A percentile compares a stretch with the other conserved stretches of the same genome.
Conservation (phyloP, 495 filamentous ascomycete genomes). For the Chaetomium tenue region DNA sequence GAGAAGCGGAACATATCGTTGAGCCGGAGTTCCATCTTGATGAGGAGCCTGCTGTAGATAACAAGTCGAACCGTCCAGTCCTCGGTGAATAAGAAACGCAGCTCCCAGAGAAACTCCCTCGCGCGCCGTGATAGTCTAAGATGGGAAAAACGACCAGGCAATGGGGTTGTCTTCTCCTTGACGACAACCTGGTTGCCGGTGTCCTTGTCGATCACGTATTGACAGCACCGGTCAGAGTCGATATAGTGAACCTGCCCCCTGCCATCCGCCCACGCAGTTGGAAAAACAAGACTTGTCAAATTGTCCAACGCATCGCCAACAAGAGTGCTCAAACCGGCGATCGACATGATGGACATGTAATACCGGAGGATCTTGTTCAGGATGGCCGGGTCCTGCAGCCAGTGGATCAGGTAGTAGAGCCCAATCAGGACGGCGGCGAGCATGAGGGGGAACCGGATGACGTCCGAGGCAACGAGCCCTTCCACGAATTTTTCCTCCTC, state of each 20-base stretch:
- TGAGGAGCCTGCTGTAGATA: conserved; percentile 39
- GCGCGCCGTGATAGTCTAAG: conserved; percentile 29
- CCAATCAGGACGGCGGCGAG: conserved; percentile 70
- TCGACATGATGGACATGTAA: conserved; percentile 79
- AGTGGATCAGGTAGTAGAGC: conserved; percentile 87
- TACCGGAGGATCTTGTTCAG: conserved; percentile 80
- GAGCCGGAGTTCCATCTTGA: conserved; percentile 39
- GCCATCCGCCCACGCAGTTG: conserved; percentile 54
- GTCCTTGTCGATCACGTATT: conserved; percentile 24
- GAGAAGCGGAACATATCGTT: conserved; percentile 55
- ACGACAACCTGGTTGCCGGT: conserved; percentile 22
- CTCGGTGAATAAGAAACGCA: conserved; percentile 45
- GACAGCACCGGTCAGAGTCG: conserved; percentile 35
- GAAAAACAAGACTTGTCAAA: conserved; percentile 68
- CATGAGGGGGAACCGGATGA: conserved; percentile 79
- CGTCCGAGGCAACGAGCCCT: conserved; percentile 75
- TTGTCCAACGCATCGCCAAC: conserved; percentile 66
- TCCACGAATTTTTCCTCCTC: conserved; percentile 69
- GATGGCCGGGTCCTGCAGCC: conserved; percentile 74
- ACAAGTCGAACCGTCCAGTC: conserved; percentile 50
- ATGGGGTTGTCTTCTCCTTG: conserved; percentile 40
- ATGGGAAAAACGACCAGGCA: conserved; percentile 44
- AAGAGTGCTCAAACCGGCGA: conserved; percentile 69
- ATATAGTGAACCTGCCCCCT: conserved; percentile 49
- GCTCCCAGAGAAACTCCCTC: conserved; percentile 41